A percentile compares a stretch with the other conserved stretches of the same genome.
Conservation (phyloP, 163 green algal genomes). For the Picocystis sp. region DNA sequence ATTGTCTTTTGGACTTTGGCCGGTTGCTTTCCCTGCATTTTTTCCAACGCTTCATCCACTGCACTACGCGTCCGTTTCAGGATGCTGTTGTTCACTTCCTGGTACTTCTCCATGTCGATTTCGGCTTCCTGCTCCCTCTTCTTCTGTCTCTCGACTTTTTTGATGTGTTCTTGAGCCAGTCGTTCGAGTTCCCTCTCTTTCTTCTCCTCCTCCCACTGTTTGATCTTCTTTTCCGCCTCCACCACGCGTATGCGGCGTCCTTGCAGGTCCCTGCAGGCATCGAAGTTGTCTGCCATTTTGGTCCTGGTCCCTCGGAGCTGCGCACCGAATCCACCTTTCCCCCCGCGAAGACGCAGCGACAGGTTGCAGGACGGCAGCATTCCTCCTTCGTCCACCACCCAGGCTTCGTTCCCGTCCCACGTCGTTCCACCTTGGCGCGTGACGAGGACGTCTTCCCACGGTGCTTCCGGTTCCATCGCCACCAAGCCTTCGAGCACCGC, state of each 20-base stretch:
- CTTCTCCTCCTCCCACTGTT: conserved; percentile 28
- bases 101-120: conserved; percentile 19
- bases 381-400: too few species aligned
- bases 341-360: conserved; percentile 21
- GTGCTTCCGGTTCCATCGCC: too few species aligned
- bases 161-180: conserved; percentile 52
- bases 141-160: conserved; percentile 43
- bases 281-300: conserved; percentile 69
- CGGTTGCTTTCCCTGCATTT: background rate
- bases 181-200: conserved; percentile 71
- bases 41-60: conserved; percentile 1
- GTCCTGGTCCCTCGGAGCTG: conserved; percentile 65
- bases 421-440: too few species aligned
- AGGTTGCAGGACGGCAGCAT: too few species aligned
- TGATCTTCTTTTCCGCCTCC: conserved; percentile 53
- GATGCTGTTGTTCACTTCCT: too few species aligned
- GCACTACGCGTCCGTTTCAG: background rate
- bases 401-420: too few species aligned
- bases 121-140: conserved; percentile 21
- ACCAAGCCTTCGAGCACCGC: too few species aligned
- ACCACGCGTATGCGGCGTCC: conserved; percentile 61
- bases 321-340: conserved; percentile 86
- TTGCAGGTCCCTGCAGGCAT: conserved; percentile 78
- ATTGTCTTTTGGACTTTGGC: too few species aligned
- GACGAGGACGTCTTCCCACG: too few species aligned